These are phyloP conservation scores for Arabidopsis hybrid DNA, from an alignment of 441 rosid genomes.

Conservation along the genomic window DNA sequence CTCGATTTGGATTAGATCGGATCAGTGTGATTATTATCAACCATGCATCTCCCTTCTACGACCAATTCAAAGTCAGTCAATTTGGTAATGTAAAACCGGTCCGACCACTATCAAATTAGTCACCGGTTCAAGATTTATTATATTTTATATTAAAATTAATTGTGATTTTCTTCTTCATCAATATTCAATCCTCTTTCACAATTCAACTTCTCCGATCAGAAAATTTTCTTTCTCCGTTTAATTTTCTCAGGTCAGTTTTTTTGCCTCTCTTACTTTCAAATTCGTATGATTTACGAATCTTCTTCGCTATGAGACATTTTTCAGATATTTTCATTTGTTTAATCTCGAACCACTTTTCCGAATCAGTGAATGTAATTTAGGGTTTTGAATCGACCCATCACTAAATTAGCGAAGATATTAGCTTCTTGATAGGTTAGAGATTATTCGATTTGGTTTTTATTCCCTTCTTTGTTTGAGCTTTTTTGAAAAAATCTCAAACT, in stretches of 20 bases:
- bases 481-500: neutral
- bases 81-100: neutral
- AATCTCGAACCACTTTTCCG: neutral
- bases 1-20: too few species aligned
- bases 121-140: neutral
- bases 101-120: neutral
- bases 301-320: neutral
- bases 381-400: constrained; percentile 6
- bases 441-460: neutral
- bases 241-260: constrained; percentile 10
- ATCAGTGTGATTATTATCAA: too few species aligned
- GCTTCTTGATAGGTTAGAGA: neutral
- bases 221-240: neutral
- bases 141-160: neutral
- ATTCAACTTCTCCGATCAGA: neutral
- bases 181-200: neutral
- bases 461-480: neutral
- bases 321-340: neutral
- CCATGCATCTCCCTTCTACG: too few species aligned
- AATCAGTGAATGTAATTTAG: neutral
- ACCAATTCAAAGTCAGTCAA: too few species aligned
- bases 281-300: constrained; percentile 11
- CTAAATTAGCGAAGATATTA: neutral
- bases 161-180: neutral
- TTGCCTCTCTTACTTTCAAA: constrained; percentile 15